Percentiles rank a stretch among this genome's conserved stretches.
phyloP scores from a whole-genome alignment of 176 grass and related monocot species.

The Carex kokanica region DNA sequence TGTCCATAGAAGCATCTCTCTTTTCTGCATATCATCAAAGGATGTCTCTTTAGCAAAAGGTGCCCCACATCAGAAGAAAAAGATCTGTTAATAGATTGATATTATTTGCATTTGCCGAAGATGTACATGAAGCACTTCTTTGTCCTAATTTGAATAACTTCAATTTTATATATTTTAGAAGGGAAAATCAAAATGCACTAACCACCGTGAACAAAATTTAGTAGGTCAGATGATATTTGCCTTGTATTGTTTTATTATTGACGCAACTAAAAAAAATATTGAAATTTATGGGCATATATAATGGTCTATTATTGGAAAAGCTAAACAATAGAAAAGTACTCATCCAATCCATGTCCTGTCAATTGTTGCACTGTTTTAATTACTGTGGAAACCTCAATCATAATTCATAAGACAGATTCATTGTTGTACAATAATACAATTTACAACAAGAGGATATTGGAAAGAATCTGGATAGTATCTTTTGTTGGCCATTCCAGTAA shows the following conservation, averaged over 20 bases:
- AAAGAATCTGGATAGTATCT: neutral
- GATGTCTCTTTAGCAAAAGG: too few species aligned
- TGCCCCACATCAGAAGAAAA: too few species aligned
- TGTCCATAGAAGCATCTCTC: too few species aligned
- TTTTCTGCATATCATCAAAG: too few species aligned
- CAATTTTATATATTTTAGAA: too few species aligned
- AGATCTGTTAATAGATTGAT: too few species aligned
- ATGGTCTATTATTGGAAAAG: neutral
- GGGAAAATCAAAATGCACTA: too few species aligned
- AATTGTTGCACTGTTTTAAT: neutral
- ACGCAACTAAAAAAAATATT: neutral
- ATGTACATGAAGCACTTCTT: too few species aligned
- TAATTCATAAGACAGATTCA: neutral
- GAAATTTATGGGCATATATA: neutral
- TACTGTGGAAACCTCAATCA: neutral
- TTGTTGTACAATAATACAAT: neutral
- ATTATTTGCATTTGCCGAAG: too few species aligned
- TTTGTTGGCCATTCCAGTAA: neutral
- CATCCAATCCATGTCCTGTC: neutral
- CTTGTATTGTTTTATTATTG: neutral
- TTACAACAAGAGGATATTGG: neutral
- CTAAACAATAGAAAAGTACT: neutral
- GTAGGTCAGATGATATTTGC: too few species aligned
- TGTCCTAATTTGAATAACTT: too few species aligned
- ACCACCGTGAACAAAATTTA: neutral